Percentiles rank a stretch among this genome's conserved stretches.
These are phyloP conservation scores for Echites panduratus DNA, from an alignment of 257 asterid species.

Conservation along the genomic window DNA sequence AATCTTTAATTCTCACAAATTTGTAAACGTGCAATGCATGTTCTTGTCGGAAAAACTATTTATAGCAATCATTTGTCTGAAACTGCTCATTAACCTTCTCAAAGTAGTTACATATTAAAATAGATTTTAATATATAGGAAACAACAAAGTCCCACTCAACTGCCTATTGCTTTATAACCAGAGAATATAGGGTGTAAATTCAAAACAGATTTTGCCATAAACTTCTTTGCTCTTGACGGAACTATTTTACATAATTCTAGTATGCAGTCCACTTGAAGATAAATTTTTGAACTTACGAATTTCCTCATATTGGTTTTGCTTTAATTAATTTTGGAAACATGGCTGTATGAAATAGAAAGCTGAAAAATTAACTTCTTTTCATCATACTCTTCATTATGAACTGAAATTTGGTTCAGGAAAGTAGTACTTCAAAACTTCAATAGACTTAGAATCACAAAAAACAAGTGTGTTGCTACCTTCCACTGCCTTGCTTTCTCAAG, in stretches of 20 bases:
- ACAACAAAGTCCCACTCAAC: not conserved
- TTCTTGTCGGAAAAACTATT: not conserved
- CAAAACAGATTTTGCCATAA: not conserved
- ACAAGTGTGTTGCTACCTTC: conserved; percentile 49
- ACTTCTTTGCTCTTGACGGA: not conserved
- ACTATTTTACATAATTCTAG: not conserved
- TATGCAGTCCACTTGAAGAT: not conserved
- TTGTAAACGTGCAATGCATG: not conserved
- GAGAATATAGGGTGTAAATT: not conserved
- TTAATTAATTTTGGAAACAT: not conserved
- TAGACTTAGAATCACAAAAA: not conserved
- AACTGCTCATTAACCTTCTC: not conserved
- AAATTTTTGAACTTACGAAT: not conserved
- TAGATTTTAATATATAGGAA: too few relatives aligned
- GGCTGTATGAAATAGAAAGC: not conserved
- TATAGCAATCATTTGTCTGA: not conserved
- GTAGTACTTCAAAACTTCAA: not conserved
- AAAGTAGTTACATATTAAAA: not conserved
- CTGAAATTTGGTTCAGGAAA: not conserved
- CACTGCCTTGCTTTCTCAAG: conserved; percentile 94
- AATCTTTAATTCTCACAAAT: conserved; percentile 1
- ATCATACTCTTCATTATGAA: not conserved
- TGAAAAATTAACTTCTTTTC: not conserved
- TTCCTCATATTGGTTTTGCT: not conserved
- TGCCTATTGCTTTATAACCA: not conserved